Evolutionary conservation across 768 basidiomycete genomes (phyloP).

Genomic region (Mrakia frigida): DNA sequence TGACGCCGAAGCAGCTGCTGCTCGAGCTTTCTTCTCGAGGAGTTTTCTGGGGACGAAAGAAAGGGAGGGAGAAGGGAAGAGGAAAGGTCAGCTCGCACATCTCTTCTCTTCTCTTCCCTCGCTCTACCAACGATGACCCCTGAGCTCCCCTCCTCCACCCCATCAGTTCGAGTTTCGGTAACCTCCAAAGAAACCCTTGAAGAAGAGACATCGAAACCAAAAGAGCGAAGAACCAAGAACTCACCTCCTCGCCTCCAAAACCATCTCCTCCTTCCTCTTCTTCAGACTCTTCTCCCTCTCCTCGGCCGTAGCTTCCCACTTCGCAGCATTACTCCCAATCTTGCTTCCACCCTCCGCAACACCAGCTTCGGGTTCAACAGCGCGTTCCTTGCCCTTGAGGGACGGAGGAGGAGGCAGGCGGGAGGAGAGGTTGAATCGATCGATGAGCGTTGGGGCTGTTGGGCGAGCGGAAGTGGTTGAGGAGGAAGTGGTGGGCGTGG

Average conservation of each 20-base stretch:
- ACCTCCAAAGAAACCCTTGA: too few relatives aligned
- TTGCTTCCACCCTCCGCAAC: neutral
- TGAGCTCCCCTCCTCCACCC: too few relatives aligned
- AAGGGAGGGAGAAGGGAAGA: neutral
- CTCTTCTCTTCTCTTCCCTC: neutral
- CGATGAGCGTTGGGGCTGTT: constrained; percentile 23
- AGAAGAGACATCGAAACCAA: neutral
- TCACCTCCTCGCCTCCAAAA: constrained; percentile 43
- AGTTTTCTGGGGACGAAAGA: constrained; percentile 8
- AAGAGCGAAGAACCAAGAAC: constrained; percentile 17
- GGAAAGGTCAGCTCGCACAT: too few relatives aligned
- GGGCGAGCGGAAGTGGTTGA: neutral
- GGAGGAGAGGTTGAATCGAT: constrained; percentile 21
- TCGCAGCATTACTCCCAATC: constrained; percentile 28
- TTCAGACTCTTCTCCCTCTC: constrained; percentile 39
- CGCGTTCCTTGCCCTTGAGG: constrained; percentile 31
- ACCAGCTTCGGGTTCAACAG: neutral
- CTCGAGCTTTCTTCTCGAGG: constrained; percentile 16
- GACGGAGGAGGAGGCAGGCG: constrained; percentile 11
- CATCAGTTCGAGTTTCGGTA: too few relatives aligned
- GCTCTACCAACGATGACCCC: too few relatives aligned
- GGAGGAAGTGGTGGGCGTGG: neutral
- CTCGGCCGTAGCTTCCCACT: constrained; percentile 41
- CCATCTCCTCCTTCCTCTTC: constrained; percentile 43
- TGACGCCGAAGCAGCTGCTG: neutral